phyloP scores from a whole-genome alignment of 2,329 filamentous ascomycete genomes.

The Penicillium decumbens region DNA sequence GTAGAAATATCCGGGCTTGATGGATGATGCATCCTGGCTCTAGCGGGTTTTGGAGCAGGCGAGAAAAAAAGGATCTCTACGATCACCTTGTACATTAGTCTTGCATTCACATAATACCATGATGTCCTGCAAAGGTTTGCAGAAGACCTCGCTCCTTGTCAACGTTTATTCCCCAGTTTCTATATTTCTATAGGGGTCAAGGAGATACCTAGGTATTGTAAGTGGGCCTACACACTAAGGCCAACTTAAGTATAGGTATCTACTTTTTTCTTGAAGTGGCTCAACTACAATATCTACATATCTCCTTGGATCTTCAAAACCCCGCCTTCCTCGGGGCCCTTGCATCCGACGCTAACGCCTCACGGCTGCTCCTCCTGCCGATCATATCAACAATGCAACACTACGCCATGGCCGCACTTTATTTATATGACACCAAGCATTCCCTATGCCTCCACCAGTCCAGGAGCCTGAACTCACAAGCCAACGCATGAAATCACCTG shows the following conservation, averaged over 20 bases:
- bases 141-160: not conserved
- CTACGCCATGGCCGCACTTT: constrained; percentile 7
- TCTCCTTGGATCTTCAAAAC: not conserved
- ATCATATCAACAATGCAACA: constrained; percentile 17
- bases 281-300: no score
- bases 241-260: not conserved
- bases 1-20: not conserved
- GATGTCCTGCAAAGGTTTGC: not conserved
- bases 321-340: constrained; percentile 9
- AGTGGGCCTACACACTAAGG: no score
- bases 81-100: not conserved
- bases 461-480: not conserved
- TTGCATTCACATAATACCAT: not conserved
- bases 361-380: constrained; percentile 7
- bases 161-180: not conserved
- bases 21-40: not conserved
- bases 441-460: not conserved
- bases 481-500: not conserved
- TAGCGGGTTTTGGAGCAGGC: not conserved
- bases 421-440: not conserved
- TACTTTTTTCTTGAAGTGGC: no score
- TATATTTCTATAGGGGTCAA: not conserved
- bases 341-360: constrained; percentile 16
- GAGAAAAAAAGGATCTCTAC: not conserved
- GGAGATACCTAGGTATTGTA: no score